phyloP scores from a whole-genome alignment of 805 yeast genomes.

The Sugiyamaella marilandica region DNA sequence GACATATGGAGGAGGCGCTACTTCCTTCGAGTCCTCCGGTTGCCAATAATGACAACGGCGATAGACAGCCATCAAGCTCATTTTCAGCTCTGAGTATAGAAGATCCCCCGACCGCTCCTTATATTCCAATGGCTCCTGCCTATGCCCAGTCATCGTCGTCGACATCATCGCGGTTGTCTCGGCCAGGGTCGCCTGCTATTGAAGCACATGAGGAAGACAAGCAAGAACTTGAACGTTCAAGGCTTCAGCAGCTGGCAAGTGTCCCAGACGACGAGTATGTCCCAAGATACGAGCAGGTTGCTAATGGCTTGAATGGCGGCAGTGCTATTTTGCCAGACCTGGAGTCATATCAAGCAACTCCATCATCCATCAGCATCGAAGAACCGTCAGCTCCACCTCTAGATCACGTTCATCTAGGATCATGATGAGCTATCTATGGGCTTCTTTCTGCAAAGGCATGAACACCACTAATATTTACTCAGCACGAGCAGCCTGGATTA shows the following conservation, averaged over 20 bases:
- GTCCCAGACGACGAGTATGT: constrained; percentile 33
- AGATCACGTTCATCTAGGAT: background rate
- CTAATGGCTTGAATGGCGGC: background rate
- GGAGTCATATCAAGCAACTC: background rate
- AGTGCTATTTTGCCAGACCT: too few species aligned
- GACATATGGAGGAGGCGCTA: constrained; percentile 51
- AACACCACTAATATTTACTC: too few species aligned
- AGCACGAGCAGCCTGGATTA: background rate
- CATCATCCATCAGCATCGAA: constrained; percentile 17
- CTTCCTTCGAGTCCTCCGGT: constrained; percentile 54
- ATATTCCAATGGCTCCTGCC: constrained; percentile 8
- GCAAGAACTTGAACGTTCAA: constrained; percentile 37
- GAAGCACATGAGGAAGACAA: constrained; percentile 31
- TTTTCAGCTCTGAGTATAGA: background rate
- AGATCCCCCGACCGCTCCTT: constrained; percentile 4
- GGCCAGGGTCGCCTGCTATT: background rate
- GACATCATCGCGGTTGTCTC: background rate
- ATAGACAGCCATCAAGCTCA: background rate
- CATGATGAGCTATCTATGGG: background rate
- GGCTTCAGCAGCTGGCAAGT: constrained; percentile 38
- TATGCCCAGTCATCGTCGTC: background rate
- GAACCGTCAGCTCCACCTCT: constrained; percentile 3
- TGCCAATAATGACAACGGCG: background rate
- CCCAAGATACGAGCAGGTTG: constrained; percentile 18
- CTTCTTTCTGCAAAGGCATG: too few species aligned